A percentile compares a stretch with the other conserved stretches of the same genome.
These are phyloP conservation scores for Aspergillus sp. DNA, from an alignment of 2,329 filamentous ascomycete species.

Conservation along the genomic window DNA sequence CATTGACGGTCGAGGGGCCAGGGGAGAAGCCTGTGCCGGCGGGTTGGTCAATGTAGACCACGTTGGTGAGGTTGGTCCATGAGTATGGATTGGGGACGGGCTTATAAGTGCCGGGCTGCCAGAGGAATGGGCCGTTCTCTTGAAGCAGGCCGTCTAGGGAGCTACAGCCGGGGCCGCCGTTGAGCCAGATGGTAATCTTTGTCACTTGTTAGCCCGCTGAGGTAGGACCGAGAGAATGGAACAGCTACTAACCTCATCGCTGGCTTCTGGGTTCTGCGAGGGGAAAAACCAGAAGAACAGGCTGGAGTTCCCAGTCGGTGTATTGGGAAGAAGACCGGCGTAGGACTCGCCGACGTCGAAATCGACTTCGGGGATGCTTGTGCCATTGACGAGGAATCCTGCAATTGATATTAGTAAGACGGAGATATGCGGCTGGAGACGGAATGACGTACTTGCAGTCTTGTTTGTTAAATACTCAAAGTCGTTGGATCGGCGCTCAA, in stretches of 20 bases:
- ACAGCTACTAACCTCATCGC: conserved; percentile 38
- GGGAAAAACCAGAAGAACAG: conserved; percentile 56
- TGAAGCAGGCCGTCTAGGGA: conserved; percentile 69
- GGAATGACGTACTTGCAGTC: conserved; percentile 9
- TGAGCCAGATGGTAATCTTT: conserved; percentile 44
- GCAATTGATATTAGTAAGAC: neutral
- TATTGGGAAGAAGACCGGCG: conserved; percentile 55
- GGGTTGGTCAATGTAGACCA: conserved; percentile 60
- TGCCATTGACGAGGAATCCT: conserved; percentile 68
- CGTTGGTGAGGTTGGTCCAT: conserved; percentile 73
- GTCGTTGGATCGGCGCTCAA: neutral
- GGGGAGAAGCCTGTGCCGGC: conserved; percentile 68
- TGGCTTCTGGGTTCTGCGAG: conserved; percentile 43
- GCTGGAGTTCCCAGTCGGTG: conserved; percentile 44
- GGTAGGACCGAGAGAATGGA: neutral
- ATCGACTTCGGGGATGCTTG: conserved; percentile 64
- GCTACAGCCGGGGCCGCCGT: conserved; percentile 57
- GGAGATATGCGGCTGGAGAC: neutral
- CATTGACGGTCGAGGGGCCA: conserved; percentile 64
- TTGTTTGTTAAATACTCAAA: conserved; percentile 10
- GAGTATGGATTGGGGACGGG: conserved; percentile 68
- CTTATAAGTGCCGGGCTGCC: conserved; percentile 67
- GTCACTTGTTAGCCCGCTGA: neutral
- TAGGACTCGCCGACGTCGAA: conserved; percentile 63
- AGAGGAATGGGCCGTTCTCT: conserved; percentile 73